These are phyloP conservation scores for Allium fistulosum DNA, from an alignment of 106 monocot genomes.

Conservation along the genomic window DNA sequence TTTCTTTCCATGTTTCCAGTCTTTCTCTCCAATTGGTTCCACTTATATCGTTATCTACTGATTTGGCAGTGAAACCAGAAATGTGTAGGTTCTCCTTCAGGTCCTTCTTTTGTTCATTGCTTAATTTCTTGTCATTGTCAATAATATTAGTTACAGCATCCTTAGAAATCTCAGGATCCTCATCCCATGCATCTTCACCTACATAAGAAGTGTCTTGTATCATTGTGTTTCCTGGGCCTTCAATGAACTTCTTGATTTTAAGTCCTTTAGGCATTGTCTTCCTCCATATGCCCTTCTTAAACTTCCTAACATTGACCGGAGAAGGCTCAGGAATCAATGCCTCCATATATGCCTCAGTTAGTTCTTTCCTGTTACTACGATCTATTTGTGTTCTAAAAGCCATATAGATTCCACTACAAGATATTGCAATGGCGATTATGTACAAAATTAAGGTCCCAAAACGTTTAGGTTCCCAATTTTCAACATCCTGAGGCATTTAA, in stretches of 20 bases:
- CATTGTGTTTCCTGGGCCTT: conserved; percentile 54
- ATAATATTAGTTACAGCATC: conserved; percentile 30
- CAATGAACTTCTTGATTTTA: conserved; percentile 65
- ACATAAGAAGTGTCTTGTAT: conserved; percentile 68
- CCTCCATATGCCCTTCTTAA: conserved; percentile 80
- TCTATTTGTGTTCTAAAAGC: conserved; percentile 22
- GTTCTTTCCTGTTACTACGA: conserved; percentile 35
- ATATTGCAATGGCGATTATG: conserved; percentile 27
- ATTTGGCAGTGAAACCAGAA: conserved; percentile 27
- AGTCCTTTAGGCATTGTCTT: conserved; percentile 85
- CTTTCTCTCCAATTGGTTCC: conserved; percentile 53
- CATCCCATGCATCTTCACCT: conserved; percentile 92
- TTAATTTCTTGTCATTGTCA: conserved; percentile 40
- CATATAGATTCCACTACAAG: conserved; percentile 30
- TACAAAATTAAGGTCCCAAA: conserved; percentile 59
- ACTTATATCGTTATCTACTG: conserved; percentile 20
- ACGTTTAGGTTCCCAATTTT: conserved; percentile 65
- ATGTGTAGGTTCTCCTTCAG: conserved; percentile 36
- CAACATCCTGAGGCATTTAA: conserved; percentile 27
- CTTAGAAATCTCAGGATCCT: conserved; percentile 45
- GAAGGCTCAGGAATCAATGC: conserved; percentile 86
- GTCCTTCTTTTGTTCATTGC: conserved; percentile 37
- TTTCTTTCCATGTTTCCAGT: conserved; percentile 60
- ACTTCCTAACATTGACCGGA: conserved; percentile 64
- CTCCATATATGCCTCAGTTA: conserved; percentile 82